phyloP scores from a whole-genome alignment of 2,329 filamentous ascomycete genomes.

The Aspergillus clavatus region DNA sequence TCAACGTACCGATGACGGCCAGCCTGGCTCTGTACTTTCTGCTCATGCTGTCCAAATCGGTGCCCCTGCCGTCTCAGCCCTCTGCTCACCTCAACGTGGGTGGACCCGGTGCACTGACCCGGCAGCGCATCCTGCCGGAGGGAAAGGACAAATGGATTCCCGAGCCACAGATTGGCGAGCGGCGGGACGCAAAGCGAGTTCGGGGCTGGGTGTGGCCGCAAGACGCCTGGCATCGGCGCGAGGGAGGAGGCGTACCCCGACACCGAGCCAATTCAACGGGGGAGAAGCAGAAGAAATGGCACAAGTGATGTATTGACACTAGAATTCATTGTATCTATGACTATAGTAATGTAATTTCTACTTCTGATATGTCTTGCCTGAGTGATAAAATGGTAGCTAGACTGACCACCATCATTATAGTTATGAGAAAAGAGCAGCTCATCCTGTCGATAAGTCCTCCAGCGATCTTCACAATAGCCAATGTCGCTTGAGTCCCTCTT shows the following conservation, averaged over 20 bases:
- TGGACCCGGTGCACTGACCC: constrained; percentile 52
- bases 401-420: no score
- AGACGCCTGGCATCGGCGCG: constrained; percentile 55
- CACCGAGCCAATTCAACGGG: constrained; percentile 17
- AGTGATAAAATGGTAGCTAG: background rate
- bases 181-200: constrained; percentile 55
- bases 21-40: constrained; percentile 59
- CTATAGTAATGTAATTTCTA: constrained; percentile 11
- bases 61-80: constrained; percentile 53
- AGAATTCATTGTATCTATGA: constrained; percentile 1
- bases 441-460: background rate
- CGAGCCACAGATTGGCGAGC: constrained; percentile 55
- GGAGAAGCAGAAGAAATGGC: constrained; percentile 33
- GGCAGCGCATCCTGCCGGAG: constrained; percentile 50
- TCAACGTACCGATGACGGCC: constrained; percentile 48
- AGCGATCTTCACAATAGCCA: background rate
- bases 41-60: constrained; percentile 61
- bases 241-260: constrained; percentile 39
- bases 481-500: background rate
- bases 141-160: constrained; percentile 60
- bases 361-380: background rate
- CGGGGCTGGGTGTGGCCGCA: constrained; percentile 60
- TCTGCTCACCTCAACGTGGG: constrained; percentile 59
- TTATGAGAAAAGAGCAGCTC: background rate
- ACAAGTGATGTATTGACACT: constrained; percentile 25